Evolutionary conservation across 208 protist genomes (phyloP), one percentile per base, ranked within the genome.

Genomic region (Leishmania arabica): DNA sequence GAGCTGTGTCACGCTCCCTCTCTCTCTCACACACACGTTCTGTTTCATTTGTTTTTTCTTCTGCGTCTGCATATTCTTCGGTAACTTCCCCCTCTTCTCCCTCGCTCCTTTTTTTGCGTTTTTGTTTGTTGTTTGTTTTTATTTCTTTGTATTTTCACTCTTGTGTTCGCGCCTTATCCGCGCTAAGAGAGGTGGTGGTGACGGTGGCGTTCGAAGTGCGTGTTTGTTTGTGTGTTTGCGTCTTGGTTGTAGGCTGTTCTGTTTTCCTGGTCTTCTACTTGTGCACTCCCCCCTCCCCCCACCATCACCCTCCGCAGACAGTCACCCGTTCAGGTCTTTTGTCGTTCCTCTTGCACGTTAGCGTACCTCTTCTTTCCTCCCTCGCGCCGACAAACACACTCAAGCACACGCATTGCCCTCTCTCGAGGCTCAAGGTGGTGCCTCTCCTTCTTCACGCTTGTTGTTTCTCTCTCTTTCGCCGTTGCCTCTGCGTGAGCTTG

Each of bases 111-210:
- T 49, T 4, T 24, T 6, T 42, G 27, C 27, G 37, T 56, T 2
- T 71, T 77, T 76, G 11, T 78, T 69, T 58, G 27, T 19, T 83
- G 73, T 37, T 6, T 56, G 53, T n/a, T 56, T 71, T 82, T 77
- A 31, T 78, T 75, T 58, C 73, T 83, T 84, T 73, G 54, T 7
- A 72, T 47, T 66, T 49, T 51, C 68, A 47, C 65, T 70, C 42
- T 73, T 62, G 27, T 79, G n/a, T 78, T 80, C 80, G 42, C 40
- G 42, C 45, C 13, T 53, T 73, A 24, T 51, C 68, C 24, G 34
- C 68, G 42, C 19, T 31, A 45, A 42, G 17, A 62, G 56, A 31
- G 56, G 56, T 62, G 68, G 15, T 51, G 68, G 34, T 73, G 42
- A 27, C 45, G 40, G 42, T 73, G 68, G 68, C 13, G 42, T 27